phyloP scores from a whole-genome alignment of 495 filamentous ascomycete species.

The Podospora fimiseda region DNA sequence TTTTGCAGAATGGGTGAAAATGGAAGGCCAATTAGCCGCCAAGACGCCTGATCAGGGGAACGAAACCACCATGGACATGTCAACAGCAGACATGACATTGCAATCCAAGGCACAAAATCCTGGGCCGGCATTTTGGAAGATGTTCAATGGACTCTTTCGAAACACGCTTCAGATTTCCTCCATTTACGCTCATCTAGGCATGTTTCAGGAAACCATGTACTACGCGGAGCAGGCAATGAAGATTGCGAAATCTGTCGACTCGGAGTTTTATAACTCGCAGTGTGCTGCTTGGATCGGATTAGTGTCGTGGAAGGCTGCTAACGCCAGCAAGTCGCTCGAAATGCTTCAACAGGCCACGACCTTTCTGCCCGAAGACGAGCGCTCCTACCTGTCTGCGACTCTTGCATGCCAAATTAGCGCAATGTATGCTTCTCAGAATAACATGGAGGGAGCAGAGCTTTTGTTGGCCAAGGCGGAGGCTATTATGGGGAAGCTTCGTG shows the following conservation, averaged over 20 bases:
- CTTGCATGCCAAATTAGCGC: slow-evolving; percentile 38
- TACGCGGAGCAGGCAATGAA: slow-evolving; percentile 80
- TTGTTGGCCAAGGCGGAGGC: slow-evolving; percentile 36
- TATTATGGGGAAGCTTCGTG: slow-evolving; percentile 25
- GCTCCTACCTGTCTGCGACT: slow-evolving; percentile 41
- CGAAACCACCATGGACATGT: slow-evolving; percentile 13
- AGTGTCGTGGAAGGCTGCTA: slow-evolving; percentile 58
- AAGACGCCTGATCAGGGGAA: slow-evolving; percentile 27
- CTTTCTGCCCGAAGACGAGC: slow-evolving; percentile 34
- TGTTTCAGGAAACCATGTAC: slow-evolving; percentile 85
- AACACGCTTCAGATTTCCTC: slow-evolving; percentile 63
- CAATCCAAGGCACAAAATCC: slow-evolving; percentile 15
- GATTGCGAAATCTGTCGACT: slow-evolving; percentile 62
- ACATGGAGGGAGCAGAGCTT: slow-evolving; percentile 30
- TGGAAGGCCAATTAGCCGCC: slow-evolving; percentile 42
- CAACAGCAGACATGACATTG: slow-evolving; percentile 13
- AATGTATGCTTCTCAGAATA: slow-evolving; percentile 37
- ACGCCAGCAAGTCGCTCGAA: slow-evolving; percentile 54
- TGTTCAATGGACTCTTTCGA: slow-evolving; percentile 65
- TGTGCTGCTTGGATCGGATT: slow-evolving; percentile 55
- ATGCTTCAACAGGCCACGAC: slow-evolving; percentile 47
- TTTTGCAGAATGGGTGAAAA: slow-evolving; percentile 62
- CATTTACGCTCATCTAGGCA: slow-evolving; percentile 73
- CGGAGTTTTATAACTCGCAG: slow-evolving; percentile 51
- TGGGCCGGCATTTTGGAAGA: slow-evolving; percentile 72